phyloP scores from a whole-genome alignment of 2,329 filamentous ascomycete species.

The Aspergillus sp. region DNA sequence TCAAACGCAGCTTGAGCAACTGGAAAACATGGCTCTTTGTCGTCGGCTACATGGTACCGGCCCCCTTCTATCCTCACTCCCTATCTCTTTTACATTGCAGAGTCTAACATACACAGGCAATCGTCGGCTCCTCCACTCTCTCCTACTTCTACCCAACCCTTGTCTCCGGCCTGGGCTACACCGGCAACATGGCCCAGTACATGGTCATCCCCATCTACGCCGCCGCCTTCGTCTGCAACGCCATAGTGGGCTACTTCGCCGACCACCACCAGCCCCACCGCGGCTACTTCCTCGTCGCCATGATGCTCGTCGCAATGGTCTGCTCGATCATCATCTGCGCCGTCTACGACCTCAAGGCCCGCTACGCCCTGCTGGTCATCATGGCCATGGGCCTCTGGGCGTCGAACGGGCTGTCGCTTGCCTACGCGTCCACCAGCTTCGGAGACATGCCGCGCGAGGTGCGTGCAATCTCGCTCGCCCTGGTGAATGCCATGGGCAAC shows the following conservation, averaged over 20 bases:
- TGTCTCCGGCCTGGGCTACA: constrained; percentile 25
- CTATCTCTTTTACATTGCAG: background rate
- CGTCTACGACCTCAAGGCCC: constrained; percentile 53
- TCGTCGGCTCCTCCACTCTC: constrained; percentile 38
- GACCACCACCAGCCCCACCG: constrained; percentile 49
- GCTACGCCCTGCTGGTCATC: constrained; percentile 56
- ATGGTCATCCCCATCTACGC: constrained; percentile 53
- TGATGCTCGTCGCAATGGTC: constrained; percentile 45
- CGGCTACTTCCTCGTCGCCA: constrained; percentile 50
- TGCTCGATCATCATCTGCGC: constrained; percentile 43
- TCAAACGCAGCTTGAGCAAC: constrained; percentile 17
- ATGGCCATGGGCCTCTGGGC: constrained; percentile 58
- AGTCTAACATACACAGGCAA: constrained; percentile 20
- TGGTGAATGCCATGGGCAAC: constrained; percentile 57
- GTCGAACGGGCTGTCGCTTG: constrained; percentile 52
- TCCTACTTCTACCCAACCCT: constrained; percentile 35
- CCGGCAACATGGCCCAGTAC: constrained; percentile 13
- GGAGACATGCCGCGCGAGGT: constrained; percentile 50
- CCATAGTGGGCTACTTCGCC: constrained; percentile 48
- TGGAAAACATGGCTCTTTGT: constrained; percentile 44
- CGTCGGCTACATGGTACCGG: constrained; percentile 39
- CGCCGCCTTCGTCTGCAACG: constrained; percentile 52
- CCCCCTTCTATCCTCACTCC: background rate
- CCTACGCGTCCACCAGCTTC: constrained; percentile 55
- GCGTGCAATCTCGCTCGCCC: constrained; percentile 52